phyloP scores from a whole-genome alignment of 176 grass and related monocot species.

The Musa beccarii region DNA sequence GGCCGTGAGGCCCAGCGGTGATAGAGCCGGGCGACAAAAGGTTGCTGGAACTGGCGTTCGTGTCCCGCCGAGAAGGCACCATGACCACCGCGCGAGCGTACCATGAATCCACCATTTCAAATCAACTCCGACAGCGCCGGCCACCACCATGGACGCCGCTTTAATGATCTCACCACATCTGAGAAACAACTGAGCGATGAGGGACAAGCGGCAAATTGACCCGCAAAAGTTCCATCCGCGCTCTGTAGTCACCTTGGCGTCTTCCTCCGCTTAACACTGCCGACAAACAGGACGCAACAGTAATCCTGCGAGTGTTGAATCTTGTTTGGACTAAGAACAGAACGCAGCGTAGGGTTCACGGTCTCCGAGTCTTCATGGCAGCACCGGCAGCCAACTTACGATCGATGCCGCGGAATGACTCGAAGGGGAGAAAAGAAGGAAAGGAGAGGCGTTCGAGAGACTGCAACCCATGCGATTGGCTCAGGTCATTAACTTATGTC shows the following conservation, averaged over 20 bases:
- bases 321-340: too few species aligned
- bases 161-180: constrained; percentile 10
- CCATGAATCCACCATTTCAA: constrained; percentile 32
- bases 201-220: background rate
- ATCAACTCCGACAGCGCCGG: constrained; percentile 8
- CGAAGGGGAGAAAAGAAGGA: background rate
- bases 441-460: background rate
- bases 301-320: too few species aligned
- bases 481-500: too few species aligned
- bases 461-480: background rate
- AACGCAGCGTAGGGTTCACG: too few species aligned
- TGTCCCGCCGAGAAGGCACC: constrained; percentile 21
- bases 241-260: too few species aligned
- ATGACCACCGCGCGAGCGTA: constrained; percentile 20
- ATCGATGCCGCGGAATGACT: too few species aligned
- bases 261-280: too few species aligned
- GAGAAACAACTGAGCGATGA: constrained; percentile 3
- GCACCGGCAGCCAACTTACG: too few species aligned
- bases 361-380: too few species aligned
- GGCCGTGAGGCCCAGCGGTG: too few species aligned
- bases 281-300: too few species aligned
- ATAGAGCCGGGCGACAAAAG: constrained; percentile 12
- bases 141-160: constrained; percentile 13
- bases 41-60: constrained; percentile 16
- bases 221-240: background rate